phyloP scores from a whole-genome alignment of 176 grass and related monocot species.

The Raddia distichophylla region DNA sequence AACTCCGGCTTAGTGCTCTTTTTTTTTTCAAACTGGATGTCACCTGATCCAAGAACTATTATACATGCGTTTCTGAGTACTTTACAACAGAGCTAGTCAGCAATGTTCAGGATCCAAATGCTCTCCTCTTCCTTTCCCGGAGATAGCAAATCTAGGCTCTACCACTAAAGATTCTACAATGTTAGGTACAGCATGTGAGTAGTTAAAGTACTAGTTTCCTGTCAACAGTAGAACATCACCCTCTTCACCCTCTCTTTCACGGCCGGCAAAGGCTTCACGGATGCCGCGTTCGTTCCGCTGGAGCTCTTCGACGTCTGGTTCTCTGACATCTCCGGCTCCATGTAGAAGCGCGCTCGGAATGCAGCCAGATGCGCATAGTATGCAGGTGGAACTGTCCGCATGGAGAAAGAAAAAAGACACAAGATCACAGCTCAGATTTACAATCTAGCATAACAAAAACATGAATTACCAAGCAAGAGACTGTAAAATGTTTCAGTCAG shows the following conservation, averaged over 20 bases:
- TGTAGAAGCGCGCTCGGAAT: constrained; percentile 92
- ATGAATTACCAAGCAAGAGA: neutral
- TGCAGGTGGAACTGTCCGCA: constrained; percentile 82
- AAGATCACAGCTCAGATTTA: constrained; percentile 1
- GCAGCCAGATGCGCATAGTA: constrained; percentile 97
- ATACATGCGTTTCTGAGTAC: constrained; percentile 51
- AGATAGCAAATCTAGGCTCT: constrained; percentile 51
- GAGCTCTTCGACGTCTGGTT: constrained; percentile 56
- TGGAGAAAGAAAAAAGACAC: constrained; percentile 2
- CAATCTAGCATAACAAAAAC: neutral
- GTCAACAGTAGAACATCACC: constrained; percentile 99
- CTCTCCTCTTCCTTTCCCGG: constrained; percentile 44
- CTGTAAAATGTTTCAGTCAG: neutral
- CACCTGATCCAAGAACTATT: constrained; percentile 41
- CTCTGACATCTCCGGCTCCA: constrained; percentile 82
- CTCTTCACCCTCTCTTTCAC: constrained; percentile 99
- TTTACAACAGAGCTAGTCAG: constrained; percentile 60
- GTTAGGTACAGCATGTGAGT: constrained; percentile 57
- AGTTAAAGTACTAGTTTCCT: constrained; percentile 41
- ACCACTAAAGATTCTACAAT: constrained; percentile 64
- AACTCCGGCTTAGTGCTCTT: neutral
- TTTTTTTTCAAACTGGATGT: constrained; percentile 34
- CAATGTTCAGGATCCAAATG: constrained; percentile 46
- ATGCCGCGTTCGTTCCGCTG: constrained; percentile 51
- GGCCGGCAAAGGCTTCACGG: constrained; percentile 85